A percentile compares a stretch with the other conserved stretches of the same genome.
Conservation (phyloP, 306 rosid genomes). For the Coriaria nepalensis region DNA sequence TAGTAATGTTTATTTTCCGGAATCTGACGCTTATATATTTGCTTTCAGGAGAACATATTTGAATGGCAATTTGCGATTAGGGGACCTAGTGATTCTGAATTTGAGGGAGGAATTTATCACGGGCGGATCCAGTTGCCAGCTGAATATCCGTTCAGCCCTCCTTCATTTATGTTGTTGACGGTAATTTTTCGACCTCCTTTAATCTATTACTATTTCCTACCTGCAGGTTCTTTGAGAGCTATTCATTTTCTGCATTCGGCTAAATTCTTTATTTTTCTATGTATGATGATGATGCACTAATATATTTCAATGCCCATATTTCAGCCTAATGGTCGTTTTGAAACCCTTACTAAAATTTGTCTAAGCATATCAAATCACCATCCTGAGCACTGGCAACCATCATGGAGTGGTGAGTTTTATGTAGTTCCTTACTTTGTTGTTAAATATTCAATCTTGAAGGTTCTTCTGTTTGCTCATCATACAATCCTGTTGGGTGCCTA, state of each 20-base stretch:
- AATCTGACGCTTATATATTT: conserved; percentile 1
- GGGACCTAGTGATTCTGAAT: conserved; percentile 60
- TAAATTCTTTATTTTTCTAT: not conserved
- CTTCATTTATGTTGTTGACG: conserved; percentile 74
- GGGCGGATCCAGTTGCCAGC: conserved; percentile 76
- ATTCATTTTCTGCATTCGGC: not conserved
- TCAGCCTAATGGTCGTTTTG: conserved; percentile 95
- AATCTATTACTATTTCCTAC: conserved; percentile 2
- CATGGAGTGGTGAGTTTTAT: conserved; percentile 70
- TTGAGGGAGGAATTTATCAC: conserved; percentile 84
- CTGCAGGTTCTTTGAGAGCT: not conserved
- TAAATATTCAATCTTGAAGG: no score
- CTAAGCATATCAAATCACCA: conserved; percentile 96
- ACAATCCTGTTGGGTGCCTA: no score
- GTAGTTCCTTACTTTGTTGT: no score
- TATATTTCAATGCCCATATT: no score
- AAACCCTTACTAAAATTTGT: conserved; percentile 92
- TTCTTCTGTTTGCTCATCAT: no score
- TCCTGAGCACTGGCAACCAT: conserved; percentile 99
- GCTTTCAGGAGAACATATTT: conserved; percentile 73
- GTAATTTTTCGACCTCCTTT: conserved; percentile 24
- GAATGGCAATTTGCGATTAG: conserved; percentile 93
- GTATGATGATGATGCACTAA: not conserved
- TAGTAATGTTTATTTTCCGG: not conserved
- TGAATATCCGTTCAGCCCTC: conserved; percentile 90